A percentile compares a stretch with the other conserved stretches of the same genome.
Conservation (phyloP, 352 stramenopile genomes). For the Elongisporangium anandrum region DNA sequence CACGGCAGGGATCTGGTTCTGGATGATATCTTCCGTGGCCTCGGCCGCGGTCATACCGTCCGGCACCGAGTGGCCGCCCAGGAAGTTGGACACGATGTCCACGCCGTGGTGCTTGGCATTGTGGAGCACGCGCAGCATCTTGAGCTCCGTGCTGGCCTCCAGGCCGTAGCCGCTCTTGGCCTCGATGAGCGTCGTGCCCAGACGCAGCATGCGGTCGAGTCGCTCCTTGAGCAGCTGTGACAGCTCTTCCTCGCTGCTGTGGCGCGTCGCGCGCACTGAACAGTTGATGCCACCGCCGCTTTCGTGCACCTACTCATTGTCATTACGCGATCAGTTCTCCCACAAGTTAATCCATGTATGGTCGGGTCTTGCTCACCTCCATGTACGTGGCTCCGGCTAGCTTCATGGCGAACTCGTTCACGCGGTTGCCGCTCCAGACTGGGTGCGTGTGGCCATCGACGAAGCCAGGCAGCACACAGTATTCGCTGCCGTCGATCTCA, state of each 20-base stretch:
- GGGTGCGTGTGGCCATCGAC: conserved; percentile 83
- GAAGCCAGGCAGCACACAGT: conserved; percentile 73
- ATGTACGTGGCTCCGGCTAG: conserved; percentile 82
- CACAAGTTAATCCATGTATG: not conserved
- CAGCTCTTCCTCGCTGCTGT: conserved; percentile 64
- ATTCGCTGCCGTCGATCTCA: conserved; percentile 59
- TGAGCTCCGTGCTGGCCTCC: conserved; percentile 77
- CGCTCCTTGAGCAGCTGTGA: conserved; percentile 36
- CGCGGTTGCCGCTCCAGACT: conserved; percentile 80
- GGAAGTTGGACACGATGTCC: conserved; percentile 76
- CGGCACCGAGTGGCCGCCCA: conserved; percentile 74
- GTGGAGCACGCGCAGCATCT: conserved; percentile 83
- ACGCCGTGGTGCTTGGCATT: conserved; percentile 47
- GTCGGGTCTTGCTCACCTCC: conserved; percentile 22
- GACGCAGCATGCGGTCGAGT: conserved; percentile 70
- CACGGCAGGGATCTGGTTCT: conserved; percentile 69
- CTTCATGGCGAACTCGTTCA: conserved; percentile 88
- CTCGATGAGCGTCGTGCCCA: conserved; percentile 73
- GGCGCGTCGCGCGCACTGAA: conserved; percentile 66
- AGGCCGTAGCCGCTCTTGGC: conserved; percentile 84
- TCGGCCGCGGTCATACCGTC: conserved; percentile 60
- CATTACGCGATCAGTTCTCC: not conserved
- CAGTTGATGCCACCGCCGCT: conserved; percentile 77
- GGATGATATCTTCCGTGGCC: conserved; percentile 65
- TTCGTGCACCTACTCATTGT: conserved; percentile 33